Percentiles rank a stretch among this genome's conserved stretches.
phyloP scores from a whole-genome alignment of 1,139 yeast genomes.

The Groenewaldozyma auringiensis region DNA sequence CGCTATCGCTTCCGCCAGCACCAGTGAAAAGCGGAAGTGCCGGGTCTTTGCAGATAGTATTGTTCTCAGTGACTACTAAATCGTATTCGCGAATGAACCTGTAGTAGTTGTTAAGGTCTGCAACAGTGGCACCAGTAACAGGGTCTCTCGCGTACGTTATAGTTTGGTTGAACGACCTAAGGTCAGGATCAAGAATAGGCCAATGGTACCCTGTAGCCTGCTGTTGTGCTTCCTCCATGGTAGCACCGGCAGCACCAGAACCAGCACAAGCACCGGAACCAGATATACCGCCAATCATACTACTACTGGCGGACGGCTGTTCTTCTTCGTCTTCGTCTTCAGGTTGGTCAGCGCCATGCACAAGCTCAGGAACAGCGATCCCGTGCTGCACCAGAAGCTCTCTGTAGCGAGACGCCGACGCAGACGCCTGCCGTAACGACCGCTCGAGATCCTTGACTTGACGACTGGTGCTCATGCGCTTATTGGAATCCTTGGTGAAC shows the following conservation, averaged over 20 bases:
- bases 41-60: neutral
- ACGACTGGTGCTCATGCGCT: conserved; percentile 22
- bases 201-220: neutral
- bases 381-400: conserved; percentile 2
- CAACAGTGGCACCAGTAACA: neutral
- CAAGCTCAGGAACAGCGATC: neutral
- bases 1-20: neutral
- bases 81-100: neutral
- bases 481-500: conserved; percentile 25
- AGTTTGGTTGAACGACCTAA: neutral
- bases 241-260: neutral
- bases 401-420: conserved; percentile 3
- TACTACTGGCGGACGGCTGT: neutral
- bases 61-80: neutral
- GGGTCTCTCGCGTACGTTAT: neutral
- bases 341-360: neutral
- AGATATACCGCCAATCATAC: neutral
- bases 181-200: neutral
- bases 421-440: conserved; percentile 8
- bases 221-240: neutral
- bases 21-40: neutral
- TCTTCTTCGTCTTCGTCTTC: neutral
- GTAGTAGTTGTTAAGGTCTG: neutral
- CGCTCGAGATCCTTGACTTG: conserved; percentile 20
- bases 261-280: no score